A percentile compares a stretch with the other conserved stretches of the same genome.
These are phyloP conservation scores for Acanthamoeba castellanii DNA, from an alignment of 208 protist genomes.

Conservation along the genomic window DNA sequence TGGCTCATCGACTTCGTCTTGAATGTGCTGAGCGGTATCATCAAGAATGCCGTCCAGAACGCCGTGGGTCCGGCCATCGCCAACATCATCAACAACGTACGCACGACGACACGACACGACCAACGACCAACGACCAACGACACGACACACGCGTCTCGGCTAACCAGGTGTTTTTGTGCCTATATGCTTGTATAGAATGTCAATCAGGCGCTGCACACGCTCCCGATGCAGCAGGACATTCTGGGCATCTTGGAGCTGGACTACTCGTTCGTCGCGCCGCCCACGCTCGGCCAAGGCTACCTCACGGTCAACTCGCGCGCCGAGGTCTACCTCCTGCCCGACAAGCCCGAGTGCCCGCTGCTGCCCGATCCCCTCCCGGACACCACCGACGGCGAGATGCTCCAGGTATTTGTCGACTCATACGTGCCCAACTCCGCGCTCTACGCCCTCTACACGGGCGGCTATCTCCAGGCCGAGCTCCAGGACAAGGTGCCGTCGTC, in stretches of 20 bases:
- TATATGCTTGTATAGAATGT: background rate
- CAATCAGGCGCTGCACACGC: background rate
- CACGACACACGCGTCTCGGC: too few species aligned
- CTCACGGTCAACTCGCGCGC: background rate
- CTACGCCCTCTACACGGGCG: background rate
- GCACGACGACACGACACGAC: background rate
- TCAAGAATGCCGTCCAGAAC: background rate
- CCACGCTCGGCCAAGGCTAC: background rate
- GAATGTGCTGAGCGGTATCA: background rate
- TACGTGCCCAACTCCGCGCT: background rate
- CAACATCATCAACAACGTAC: background rate
- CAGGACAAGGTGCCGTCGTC: background rate
- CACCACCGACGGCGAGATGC: background rate
- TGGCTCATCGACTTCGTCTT: background rate
- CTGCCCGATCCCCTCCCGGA: background rate
- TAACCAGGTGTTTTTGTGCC: background rate
- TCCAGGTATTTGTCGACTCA: background rate
- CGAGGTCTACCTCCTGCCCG: background rate
- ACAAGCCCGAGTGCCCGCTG: background rate
- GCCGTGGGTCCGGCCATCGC: background rate
- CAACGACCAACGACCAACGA: too few species aligned
- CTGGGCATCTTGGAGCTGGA: background rate
- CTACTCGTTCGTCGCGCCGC: background rate
- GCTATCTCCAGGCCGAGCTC: background rate
- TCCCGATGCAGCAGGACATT: background rate